Percentiles rank a stretch among this genome's conserved stretches.
Evolutionary conservation across 2,329 filamentous ascomycete species (phyloP).

Genomic region (Neurospora sp.): DNA sequence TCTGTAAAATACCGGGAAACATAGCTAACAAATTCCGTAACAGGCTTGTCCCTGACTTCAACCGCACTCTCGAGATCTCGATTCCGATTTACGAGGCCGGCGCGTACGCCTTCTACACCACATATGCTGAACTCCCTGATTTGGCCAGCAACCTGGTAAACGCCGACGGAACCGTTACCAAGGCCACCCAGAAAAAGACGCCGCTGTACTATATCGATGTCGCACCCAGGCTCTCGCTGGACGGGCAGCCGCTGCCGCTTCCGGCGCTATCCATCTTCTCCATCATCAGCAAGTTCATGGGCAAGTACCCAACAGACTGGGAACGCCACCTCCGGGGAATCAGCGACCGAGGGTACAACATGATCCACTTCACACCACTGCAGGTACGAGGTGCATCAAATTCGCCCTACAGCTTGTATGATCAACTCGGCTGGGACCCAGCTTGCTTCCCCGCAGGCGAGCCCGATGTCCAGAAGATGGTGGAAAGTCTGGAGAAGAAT

Average conservation of each 20-base stretch:
- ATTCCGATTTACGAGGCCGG: slow-evolving; percentile 75
- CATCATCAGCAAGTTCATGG: slow-evolving; percentile 96
- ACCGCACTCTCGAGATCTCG: slow-evolving; percentile 80
- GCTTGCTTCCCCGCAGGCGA: slow-evolving; percentile 77
- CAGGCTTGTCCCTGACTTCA: slow-evolving; percentile 87
- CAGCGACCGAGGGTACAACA: slow-evolving; percentile 88
- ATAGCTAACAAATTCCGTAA: slow-evolving; percentile 3
- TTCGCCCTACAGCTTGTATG: slow-evolving; percentile 92
- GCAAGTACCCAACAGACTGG: slow-evolving; percentile 82
- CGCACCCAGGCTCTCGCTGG: slow-evolving; percentile 67
- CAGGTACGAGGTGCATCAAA: slow-evolving; percentile 85
- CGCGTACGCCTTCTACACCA: slow-evolving; percentile 89
- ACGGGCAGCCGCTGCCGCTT: slow-evolving; percentile 66
- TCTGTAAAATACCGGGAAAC: neutral
- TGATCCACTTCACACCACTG: slow-evolving; percentile 95
- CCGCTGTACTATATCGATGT: slow-evolving; percentile 89
- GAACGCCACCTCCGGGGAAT: slow-evolving; percentile 82
- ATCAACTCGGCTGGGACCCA: slow-evolving; percentile 82
- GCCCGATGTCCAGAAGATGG: slow-evolving; percentile 66
- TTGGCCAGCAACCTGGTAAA: slow-evolving; percentile 50
- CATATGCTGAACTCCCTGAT: slow-evolving; percentile 77
- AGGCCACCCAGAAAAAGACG: slow-evolving; percentile 54
- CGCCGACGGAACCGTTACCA: slow-evolving; percentile 32
- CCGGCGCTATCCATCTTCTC: slow-evolving; percentile 88
- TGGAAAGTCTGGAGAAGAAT: slow-evolving; percentile 72